Conservation (phyloP, 306 rosid species). For the Rubus idaeus region DNA sequence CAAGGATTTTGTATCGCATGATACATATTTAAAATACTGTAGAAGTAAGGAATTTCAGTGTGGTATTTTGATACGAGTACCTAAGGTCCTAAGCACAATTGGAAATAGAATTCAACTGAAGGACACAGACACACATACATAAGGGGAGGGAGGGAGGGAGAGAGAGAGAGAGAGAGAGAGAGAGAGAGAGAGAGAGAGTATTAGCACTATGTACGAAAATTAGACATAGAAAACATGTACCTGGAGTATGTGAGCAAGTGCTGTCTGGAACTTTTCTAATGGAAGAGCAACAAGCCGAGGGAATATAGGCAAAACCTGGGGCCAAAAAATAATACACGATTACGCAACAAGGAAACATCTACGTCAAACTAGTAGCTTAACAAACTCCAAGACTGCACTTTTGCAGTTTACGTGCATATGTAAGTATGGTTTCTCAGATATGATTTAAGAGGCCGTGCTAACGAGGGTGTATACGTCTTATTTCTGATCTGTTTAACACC, state of each 20-base stretch:
- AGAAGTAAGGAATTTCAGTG: neutral
- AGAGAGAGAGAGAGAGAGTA: too few relatives aligned
- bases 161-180: too few relatives aligned
- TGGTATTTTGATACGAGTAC: neutral
- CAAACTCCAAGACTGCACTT: neutral
- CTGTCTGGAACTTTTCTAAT: slow-evolving; percentile 91
- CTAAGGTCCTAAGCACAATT: neutral
- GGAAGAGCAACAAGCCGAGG: slow-evolving; percentile 93
- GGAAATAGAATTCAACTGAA: neutral
- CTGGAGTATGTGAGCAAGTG: slow-evolving; percentile 97
- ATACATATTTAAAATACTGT: neutral
- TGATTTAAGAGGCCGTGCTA: neutral
- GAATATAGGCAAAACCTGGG: slow-evolving; percentile 92
- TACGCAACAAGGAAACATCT: slow-evolving; percentile 13
- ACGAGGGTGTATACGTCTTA: neutral
- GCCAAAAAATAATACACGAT: slow-evolving; percentile 24
- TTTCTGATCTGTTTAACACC: neutral
- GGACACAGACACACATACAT: neutral
- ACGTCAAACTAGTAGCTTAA: slow-evolving; percentile 4
- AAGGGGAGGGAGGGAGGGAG: neutral
- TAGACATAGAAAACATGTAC: slow-evolving; percentile 35
- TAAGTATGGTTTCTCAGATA: neutral
- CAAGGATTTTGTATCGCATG: neutral
- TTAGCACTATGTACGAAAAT: neutral
- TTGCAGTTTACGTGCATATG: too few relatives aligned